phyloP scores from a whole-genome alignment of 1,139 yeast genomes.

The Yamadazyma taylorii region DNA sequence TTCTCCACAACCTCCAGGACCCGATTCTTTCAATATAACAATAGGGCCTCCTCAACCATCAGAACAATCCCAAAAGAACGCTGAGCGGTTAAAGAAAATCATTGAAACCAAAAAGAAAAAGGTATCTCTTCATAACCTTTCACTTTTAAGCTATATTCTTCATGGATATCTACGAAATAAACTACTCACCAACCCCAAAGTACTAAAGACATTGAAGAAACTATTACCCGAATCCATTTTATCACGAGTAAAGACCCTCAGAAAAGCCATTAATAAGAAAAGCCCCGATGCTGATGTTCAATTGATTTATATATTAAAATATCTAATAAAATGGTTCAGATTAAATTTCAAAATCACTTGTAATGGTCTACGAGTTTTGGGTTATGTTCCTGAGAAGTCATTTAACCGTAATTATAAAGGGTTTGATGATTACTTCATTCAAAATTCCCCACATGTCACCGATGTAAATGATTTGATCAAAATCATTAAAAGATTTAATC shows the following conservation, averaged over 20 bases:
- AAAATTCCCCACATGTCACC: conserved; percentile 17
- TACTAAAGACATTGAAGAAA: conserved; percentile 26
- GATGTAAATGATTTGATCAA: conserved; percentile 16
- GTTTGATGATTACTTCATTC: conserved; percentile 22
- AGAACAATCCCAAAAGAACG: background rate
- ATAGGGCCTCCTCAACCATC: background rate
- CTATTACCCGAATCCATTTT: conserved; percentile 26
- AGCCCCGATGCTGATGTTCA: conserved; percentile 20
- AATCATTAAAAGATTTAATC: conserved; percentile 27
- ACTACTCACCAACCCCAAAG: conserved; percentile 21
- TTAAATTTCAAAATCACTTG: conserved; percentile 33
- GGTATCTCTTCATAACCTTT: conserved; percentile 24
- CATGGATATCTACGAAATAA: conserved; percentile 27
- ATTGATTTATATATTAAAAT: conserved; percentile 33
- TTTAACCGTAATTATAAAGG: conserved; percentile 6
- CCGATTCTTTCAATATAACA: conserved; percentile 1
- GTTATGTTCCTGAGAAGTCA: conserved; percentile 23
- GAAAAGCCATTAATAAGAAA: conserved; percentile 11
- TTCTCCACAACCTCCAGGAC: background rate
- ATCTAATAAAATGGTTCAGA: conserved; percentile 40
- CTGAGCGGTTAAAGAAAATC: conserved; percentile 1
- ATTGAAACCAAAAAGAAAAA: conserved; percentile 13
- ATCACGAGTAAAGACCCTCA: conserved; percentile 20
- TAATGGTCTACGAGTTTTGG: conserved; percentile 37
- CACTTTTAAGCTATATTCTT: conserved; percentile 26